phyloP scores from a whole-genome alignment of 2,329 filamentous ascomycete genomes.

The Verticillium albo-atrum region DNA sequence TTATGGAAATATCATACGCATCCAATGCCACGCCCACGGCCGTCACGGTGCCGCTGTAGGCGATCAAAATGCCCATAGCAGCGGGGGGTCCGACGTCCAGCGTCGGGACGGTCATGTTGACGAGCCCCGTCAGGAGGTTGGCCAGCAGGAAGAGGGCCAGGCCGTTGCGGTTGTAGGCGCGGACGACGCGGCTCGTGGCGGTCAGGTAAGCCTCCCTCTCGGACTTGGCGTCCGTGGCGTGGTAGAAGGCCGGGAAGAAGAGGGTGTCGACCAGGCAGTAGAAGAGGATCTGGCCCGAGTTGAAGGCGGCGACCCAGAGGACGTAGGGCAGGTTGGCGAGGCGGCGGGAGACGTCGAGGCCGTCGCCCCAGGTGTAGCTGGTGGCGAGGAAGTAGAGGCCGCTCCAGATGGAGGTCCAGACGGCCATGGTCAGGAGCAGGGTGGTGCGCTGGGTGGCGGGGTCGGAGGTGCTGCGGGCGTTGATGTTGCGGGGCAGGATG shows the following conservation, averaged over 20 bases:
- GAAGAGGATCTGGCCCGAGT: slow-evolving; percentile 72
- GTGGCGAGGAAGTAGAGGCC: slow-evolving; percentile 66
- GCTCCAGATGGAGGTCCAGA: slow-evolving; percentile 65
- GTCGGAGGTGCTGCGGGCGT: slow-evolving; percentile 34
- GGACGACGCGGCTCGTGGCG: slow-evolving; percentile 76
- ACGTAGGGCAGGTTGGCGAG: slow-evolving; percentile 93
- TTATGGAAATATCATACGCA: slow-evolving; percentile 62
- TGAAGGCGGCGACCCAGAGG: slow-evolving; percentile 89
- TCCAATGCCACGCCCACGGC: slow-evolving; percentile 65
- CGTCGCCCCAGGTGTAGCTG: slow-evolving; percentile 64
- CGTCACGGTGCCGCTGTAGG: slow-evolving; percentile 66
- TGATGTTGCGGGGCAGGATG: slow-evolving; percentile 61
- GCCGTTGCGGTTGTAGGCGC: slow-evolving; percentile 85
- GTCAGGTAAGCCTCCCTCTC: slow-evolving; percentile 61
- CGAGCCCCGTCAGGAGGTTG: slow-evolving; percentile 81
- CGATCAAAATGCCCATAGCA: slow-evolving; percentile 71
- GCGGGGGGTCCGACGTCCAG: slow-evolving; percentile 60
- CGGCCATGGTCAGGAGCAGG: slow-evolving; percentile 58
- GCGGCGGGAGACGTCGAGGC: slow-evolving; percentile 76
- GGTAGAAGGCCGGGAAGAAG: slow-evolving; percentile 71
- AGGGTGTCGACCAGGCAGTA: slow-evolving; percentile 75
- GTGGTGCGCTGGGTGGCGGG: slow-evolving; percentile 45
- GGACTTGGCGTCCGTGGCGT: slow-evolving; percentile 44
- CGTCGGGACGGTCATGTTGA: slow-evolving; percentile 85
- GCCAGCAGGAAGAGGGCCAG: slow-evolving; percentile 80